Evolutionary conservation across 192 early-diverging fungal genomes (phyloP).

Genomic region (Coemansia sp.): DNA sequence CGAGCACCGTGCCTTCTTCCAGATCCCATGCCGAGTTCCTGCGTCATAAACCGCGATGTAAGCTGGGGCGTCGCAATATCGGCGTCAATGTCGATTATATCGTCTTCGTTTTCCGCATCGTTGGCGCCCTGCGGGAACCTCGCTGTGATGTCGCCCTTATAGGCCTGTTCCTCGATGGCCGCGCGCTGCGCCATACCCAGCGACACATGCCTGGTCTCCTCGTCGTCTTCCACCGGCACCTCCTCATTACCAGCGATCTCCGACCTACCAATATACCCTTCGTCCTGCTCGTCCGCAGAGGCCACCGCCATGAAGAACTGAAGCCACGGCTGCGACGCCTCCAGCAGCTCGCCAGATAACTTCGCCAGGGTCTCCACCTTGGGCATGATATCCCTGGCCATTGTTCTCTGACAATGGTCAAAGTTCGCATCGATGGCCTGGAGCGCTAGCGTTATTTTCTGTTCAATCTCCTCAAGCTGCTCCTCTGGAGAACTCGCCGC

Average conservation of each 20-base stretch:
- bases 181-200: slow-evolving; percentile 24
- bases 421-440: slow-evolving; percentile 54
- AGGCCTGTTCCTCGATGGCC: slow-evolving; percentile 32
- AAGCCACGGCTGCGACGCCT: slow-evolving; percentile 52
- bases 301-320: slow-evolving; percentile 54
- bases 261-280: background rate
- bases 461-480: slow-evolving; percentile 50
- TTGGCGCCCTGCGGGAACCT: slow-evolving; percentile 26
- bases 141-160: slow-evolving; percentile 44
- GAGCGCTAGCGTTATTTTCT: slow-evolving; percentile 48
- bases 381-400: slow-evolving; percentile 51
- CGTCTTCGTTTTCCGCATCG: slow-evolving; percentile 17
- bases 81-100: slow-evolving; percentile 34
- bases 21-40: slow-evolving; percentile 19
- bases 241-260: background rate
- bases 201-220: slow-evolving; percentile 10
- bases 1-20: background rate
- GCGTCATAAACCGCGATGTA: slow-evolving; percentile 52
- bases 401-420: slow-evolving; percentile 50
- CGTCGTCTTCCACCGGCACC: slow-evolving; percentile 9
- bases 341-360: slow-evolving; percentile 40
- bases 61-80: slow-evolving; percentile 49
- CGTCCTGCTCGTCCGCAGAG: slow-evolving; percentile 27
- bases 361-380: slow-evolving; percentile 43
- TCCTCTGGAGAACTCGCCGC: slow-evolving; percentile 24